Conservation (phyloP, 2,329 filamentous ascomycete genomes). For the Pseudogymnoascus sp. region DNA sequence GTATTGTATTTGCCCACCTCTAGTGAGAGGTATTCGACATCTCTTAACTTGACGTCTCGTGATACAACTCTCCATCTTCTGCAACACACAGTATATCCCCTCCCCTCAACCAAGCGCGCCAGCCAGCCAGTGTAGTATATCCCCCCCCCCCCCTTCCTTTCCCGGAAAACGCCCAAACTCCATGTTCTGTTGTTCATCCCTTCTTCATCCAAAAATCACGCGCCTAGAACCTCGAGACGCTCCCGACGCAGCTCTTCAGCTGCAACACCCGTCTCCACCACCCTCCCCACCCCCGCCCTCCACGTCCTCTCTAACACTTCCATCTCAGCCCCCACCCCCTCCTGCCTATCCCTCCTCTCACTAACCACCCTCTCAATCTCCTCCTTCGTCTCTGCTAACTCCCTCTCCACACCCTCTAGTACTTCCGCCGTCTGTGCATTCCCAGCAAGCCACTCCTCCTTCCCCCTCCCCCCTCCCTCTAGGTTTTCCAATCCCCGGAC, state of each 20-base stretch:
- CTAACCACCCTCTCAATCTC: slow-evolving; percentile 64
- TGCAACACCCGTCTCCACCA: slow-evolving; percentile 81
- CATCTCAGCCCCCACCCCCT: slow-evolving; percentile 64
- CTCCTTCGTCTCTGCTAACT: slow-evolving; percentile 58
- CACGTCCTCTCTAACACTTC: slow-evolving; percentile 66
- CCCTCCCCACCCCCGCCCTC: slow-evolving; percentile 66
- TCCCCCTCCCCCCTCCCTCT: slow-evolving; percentile 59
- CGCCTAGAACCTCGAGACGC: slow-evolving; percentile 53
- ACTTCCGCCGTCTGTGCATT: slow-evolving; percentile 74
- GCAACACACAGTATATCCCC: too few species aligned
- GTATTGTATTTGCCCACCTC: too few species aligned
- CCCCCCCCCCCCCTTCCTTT: too few species aligned
- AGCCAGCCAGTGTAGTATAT: too few species aligned
- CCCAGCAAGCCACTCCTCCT: slow-evolving; percentile 82
- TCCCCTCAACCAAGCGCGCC: too few species aligned
- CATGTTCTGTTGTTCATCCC: too few species aligned
- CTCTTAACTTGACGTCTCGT: too few species aligned
- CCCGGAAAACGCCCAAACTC: not conserved
- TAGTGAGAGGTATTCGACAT: too few species aligned
- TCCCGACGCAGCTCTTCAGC: slow-evolving; percentile 61
- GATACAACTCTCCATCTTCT: too few species aligned
- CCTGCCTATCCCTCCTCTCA: slow-evolving; percentile 61
- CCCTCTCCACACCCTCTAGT: slow-evolving; percentile 59
- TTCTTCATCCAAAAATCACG: too few species aligned
- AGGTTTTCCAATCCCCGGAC: slow-evolving; percentile 62